Base-by-base conservation (phyloP, 257 asterid species). In the Avicennia marina region DNA sequence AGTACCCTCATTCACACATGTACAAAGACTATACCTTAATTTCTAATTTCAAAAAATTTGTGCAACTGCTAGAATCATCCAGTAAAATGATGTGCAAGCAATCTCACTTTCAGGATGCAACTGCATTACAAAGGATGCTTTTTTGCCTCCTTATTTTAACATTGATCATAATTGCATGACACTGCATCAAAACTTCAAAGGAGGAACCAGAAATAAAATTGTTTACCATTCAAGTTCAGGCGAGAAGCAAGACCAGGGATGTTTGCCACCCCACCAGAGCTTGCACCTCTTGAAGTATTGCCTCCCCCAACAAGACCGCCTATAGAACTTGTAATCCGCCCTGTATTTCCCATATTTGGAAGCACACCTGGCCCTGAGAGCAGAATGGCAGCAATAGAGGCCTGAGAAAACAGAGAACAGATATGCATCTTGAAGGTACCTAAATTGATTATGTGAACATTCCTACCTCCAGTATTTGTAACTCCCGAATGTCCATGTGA, bases 401-500 rank as follows among this genome's bases (percentile, higher is more conserved):
- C 26, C 53, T 47, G 49, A 58, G 63, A 62, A 76, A 33, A 42
- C 53, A 61, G 51, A 72, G 25, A 33, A 40, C 44, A 48, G 33
- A 44, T 26, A 33, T 55, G 55, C 36, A 51, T 53, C 39, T 32
- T 21, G n/a, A 44, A 70, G 63, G 53, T 56, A 61, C 25, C 34
- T 45, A 4, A 54, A 1, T 29, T 36, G 42, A 34, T 42, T 51
- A 45, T 29, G n/a, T 8, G 8, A 29, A 68, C 53, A 63, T 36
- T 52, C 75, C 26, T 77, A 81, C 98, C 98, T 58, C 90, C 95
- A 69, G 71, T 79, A 68, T 76, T 84, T 44, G 89, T 71, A 34
- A 77, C 75, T 65, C 84, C 90, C 36, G 89, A 78, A 68, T 86
- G 94, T 48, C 84, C 94, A 73, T 76, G 90, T 27, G 95, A 75